phyloP scores from a whole-genome alignment of 1,284 basidiomycete species.

The Cutaneotrichosporon daszewskae region DNA sequence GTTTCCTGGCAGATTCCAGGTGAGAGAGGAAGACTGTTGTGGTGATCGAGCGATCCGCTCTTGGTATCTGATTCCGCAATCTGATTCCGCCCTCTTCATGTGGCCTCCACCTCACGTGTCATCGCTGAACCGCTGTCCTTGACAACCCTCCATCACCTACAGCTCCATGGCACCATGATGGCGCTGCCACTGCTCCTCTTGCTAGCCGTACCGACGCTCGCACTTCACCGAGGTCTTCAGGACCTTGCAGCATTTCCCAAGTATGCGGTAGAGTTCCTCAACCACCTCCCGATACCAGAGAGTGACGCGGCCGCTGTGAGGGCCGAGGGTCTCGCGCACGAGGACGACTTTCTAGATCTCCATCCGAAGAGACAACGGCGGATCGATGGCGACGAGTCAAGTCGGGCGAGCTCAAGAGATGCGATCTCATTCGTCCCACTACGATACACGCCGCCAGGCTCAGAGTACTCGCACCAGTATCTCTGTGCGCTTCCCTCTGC shows the following conservation, averaged over 20 bases:
- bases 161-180: too few relatives aligned
- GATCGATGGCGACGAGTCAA: conserved; percentile 46
- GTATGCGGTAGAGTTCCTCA: conserved; percentile 72
- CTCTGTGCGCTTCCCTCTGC: conserved; percentile 40
- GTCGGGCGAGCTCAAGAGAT: neutral
- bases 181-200: too few relatives aligned
- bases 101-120: too few relatives aligned
- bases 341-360: conserved; percentile 67
- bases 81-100: too few relatives aligned
- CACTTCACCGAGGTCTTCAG: conserved; percentile 45
- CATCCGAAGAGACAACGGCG: conserved; percentile 50
- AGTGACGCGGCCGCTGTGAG: conserved; percentile 70
- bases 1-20: too few relatives aligned
- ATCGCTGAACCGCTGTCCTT: too few relatives aligned
- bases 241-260: conserved; percentile 80
- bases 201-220: too few relatives aligned
- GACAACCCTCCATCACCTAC: too few relatives aligned
- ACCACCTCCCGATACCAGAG: conserved; percentile 66
- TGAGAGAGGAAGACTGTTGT: too few relatives aligned
- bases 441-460: conserved; percentile 22
- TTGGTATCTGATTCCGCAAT: too few relatives aligned
- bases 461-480: conserved; percentile 24
- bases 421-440: conserved; percentile 21
- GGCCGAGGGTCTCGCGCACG: conserved; percentile 59
- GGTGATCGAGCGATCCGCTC: too few relatives aligned